phyloP scores from a whole-genome alignment of 2,329 filamentous ascomycete species.

The Diaporthe humulicola region DNA sequence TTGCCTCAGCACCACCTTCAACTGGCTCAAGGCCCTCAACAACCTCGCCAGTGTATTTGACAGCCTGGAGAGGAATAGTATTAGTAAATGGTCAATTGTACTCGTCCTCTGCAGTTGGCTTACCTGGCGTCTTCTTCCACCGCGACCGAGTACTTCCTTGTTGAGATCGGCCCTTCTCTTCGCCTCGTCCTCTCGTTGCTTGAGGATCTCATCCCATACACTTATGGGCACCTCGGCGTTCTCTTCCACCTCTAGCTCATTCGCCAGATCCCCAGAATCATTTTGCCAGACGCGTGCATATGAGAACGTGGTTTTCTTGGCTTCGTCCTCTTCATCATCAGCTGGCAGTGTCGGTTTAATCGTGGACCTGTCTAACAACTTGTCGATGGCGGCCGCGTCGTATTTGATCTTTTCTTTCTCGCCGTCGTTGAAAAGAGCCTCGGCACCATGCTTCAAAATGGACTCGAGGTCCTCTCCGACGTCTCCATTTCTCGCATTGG shows the following conservation, averaged over 20 bases:
- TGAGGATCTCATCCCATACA: slow-evolving; percentile 92
- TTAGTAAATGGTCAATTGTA: slow-evolving; percentile 19
- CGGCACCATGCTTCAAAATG: slow-evolving; percentile 88
- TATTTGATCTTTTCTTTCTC: slow-evolving; percentile 82
- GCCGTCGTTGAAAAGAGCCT: slow-evolving; percentile 85
- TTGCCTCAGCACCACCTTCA: slow-evolving; percentile 15
- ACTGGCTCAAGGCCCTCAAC: slow-evolving; percentile 31
- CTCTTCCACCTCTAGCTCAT: slow-evolving; percentile 68
- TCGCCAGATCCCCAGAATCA: slow-evolving; percentile 76
- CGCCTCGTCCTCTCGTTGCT: slow-evolving; percentile 83
- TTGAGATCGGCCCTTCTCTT: slow-evolving; percentile 77
- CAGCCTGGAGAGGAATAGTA: slow-evolving; percentile 34
- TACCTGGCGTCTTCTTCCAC: slow-evolving; percentile 78
- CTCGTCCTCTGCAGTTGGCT: slow-evolving; percentile 37
- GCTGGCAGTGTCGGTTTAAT: slow-evolving; percentile 78
- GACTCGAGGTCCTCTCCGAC: slow-evolving; percentile 85
- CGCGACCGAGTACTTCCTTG: slow-evolving; percentile 84
- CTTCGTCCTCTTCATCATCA: slow-evolving; percentile 62
- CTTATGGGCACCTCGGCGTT: slow-evolving; percentile 72
- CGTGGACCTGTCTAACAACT: slow-evolving; percentile 87
- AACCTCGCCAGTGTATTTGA: slow-evolving; percentile 36
- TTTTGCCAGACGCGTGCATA: slow-evolving; percentile 95
- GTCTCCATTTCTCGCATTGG: slow-evolving; percentile 75
- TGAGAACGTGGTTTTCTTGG: slow-evolving; percentile 85
- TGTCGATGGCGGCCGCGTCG: slow-evolving; percentile 85